Base-by-base conservation (phyloP, 495 filamentous ascomycete species). In the Talaromyces nanjingensis region DNA sequence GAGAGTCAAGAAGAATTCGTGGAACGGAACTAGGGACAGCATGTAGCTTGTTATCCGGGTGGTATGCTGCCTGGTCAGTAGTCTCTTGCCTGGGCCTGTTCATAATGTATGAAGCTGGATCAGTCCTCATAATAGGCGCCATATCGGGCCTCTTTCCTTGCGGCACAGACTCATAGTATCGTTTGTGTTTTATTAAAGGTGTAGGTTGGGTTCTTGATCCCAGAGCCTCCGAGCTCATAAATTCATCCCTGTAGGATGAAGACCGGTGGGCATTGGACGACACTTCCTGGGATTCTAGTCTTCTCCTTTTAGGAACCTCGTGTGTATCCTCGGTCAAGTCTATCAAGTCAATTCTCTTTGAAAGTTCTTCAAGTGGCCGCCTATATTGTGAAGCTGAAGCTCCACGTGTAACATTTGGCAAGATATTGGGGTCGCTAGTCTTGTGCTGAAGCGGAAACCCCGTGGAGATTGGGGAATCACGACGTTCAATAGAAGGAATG, bases 401-500 rank as follows among this genome's bases (percentile, higher is more conserved):
- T n/a, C 22, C 37, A 45, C 34, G 31, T 3, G 42, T 9, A 18
- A 12, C 22, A 45, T 16, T 45, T n/a, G 24, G 34, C 24, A 47
- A n/a, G 12, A 29, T 27, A 27, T 42, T 27, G 42, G 34, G 42
- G 33, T 61, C 59, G 25, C 37, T 24, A 7, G 22, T 25, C 22
- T 27, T 45, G 25, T 47, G 34, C 42, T 45, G 34, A 45, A 47
- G 24, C 24, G 29, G 25, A 12, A 31, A 59, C 42, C 33, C n/a
- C 14, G n/a, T 6, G n/a, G 34, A 14, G 4, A 20, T 27, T 12
- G 29, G 29, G 18, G 73, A 65, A 42, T 70, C 63, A 45, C 73
- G 65, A 58, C 56, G 65, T 64, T 80, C 78, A 64, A 80, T 77
- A 45, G 78, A 80, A 18, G 78, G 78, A 8, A 80, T 65, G 39